Evolutionary conservation across 441 rosid genomes (phyloP).

Genomic region (Mallotus repandus): DNA sequence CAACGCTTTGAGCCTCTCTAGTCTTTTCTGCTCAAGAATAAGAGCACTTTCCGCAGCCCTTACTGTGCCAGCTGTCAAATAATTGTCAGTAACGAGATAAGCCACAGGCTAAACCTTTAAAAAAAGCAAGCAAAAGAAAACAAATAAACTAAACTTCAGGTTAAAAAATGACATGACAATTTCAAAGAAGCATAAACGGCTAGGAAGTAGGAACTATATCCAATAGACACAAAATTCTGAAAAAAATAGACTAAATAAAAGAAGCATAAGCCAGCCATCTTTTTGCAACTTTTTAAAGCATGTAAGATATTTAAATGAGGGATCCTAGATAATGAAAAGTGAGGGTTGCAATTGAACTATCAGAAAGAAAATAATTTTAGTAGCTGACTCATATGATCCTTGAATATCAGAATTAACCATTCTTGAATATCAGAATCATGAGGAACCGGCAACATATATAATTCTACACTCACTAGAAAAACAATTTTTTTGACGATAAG

Average conservation of each 20-base stretch:
- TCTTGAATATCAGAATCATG: background rate
- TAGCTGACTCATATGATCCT: background rate
- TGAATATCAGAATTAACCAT: background rate
- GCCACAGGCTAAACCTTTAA: constrained; percentile 16
- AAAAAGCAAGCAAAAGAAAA: background rate
- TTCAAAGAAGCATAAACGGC: background rate
- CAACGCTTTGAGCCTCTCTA: constrained; percentile 55
- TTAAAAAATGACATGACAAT: background rate
- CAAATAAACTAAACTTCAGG: constrained; percentile 3
- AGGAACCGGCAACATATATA: background rate
- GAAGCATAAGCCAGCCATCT: no score
- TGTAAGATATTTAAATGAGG: no score
- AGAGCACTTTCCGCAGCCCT: constrained; percentile 71
- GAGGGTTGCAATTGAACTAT: background rate
- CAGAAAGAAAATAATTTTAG: background rate
- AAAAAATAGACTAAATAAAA: background rate
- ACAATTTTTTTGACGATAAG: background rate
- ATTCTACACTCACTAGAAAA: background rate
- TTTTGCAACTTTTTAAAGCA: no score
- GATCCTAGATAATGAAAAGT: no score
- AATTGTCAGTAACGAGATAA: constrained; percentile 21
- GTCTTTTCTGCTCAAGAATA: constrained; percentile 60
- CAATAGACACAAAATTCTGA: background rate
- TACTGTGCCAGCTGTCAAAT: constrained; percentile 42
- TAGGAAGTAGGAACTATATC: background rate